phyloP scores from a whole-genome alignment of 129 eudicot genomes.

The Pittosporum tobira region DNA sequence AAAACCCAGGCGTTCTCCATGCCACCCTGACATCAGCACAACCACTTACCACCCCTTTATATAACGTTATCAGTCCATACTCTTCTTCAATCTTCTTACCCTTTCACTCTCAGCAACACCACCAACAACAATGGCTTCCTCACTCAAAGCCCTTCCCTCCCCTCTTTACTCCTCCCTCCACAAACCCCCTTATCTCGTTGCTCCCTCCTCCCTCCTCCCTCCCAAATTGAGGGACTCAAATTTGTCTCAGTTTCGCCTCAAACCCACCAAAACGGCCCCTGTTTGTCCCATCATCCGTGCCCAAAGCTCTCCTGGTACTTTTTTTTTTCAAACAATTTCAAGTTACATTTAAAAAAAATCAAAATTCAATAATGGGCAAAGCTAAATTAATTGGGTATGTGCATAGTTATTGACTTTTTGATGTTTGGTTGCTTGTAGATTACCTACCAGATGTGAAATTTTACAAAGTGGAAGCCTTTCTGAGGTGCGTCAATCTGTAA shows the following conservation, averaged over 20 bases:
- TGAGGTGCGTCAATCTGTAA: slow-evolving; percentile 24
- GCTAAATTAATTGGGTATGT: no score
- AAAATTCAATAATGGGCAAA: background rate
- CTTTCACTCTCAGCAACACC: no score
- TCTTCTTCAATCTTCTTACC: background rate
- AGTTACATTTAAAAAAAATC: background rate
- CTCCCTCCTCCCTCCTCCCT: background rate
- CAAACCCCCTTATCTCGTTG: background rate
- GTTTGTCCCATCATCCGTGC: slow-evolving; percentile 27
- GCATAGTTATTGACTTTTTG: background rate
- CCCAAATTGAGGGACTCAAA: slow-evolving; percentile 5
- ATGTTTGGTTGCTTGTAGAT: slow-evolving; percentile 17
- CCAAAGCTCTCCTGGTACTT: slow-evolving; percentile 28
- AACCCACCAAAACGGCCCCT: slow-evolving; percentile 9
- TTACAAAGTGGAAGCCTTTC: slow-evolving; percentile 56
- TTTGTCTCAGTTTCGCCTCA: slow-evolving; percentile 8
- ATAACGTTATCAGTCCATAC: no score
- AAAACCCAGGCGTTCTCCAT: no score
- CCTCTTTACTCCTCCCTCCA: slow-evolving; percentile 5
- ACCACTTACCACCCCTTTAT: no score
- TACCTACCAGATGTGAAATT: slow-evolving; percentile 44
- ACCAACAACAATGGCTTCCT: slow-evolving; percentile 16
- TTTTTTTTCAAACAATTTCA: background rate
- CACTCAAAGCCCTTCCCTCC: background rate
- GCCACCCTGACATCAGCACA: no score